A percentile compares a stretch with the other conserved stretches of the same genome.
phyloP scores from a whole-genome alignment of 2,329 filamentous ascomycete genomes.

The Chaetomium sp. region DNA sequence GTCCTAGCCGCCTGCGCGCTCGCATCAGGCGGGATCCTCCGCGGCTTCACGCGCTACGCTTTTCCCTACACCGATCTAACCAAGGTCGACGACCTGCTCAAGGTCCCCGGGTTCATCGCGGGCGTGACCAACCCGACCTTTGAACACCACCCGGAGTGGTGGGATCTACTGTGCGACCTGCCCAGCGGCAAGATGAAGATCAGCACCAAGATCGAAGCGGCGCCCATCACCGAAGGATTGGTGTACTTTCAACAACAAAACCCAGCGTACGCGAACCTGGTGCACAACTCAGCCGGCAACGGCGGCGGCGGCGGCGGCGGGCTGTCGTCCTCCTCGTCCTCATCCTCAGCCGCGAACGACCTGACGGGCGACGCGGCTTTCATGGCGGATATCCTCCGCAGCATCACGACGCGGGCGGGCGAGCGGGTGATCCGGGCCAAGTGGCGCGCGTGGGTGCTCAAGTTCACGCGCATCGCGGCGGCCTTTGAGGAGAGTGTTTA shows the following conservation, averaged over 20 bases:
- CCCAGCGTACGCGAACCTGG: slow-evolving; percentile 46
- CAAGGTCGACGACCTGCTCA: slow-evolving; percentile 92
- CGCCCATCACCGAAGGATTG: slow-evolving; percentile 76
- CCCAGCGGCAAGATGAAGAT: slow-evolving; percentile 92
- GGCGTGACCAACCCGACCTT: slow-evolving; percentile 97
- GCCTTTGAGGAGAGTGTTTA: slow-evolving; percentile 96
- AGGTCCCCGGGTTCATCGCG: slow-evolving; percentile 94
- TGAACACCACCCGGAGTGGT: slow-evolving; percentile 92
- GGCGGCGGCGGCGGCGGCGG: not conserved
- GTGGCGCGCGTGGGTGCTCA: slow-evolving; percentile 90
- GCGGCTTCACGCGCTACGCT: slow-evolving; percentile 90
- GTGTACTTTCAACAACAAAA: slow-evolving; percentile 82
- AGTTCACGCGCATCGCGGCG: slow-evolving; percentile 86
- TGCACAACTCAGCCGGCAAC: slow-evolving; percentile 35
- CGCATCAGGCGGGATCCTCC: slow-evolving; percentile 82
- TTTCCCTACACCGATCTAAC: slow-evolving; percentile 98
- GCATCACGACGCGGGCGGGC: slow-evolving; percentile 78
- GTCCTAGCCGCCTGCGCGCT: slow-evolving; percentile 94
- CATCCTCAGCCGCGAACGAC: slow-evolving; percentile 40
- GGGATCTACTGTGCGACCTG: slow-evolving; percentile 92
- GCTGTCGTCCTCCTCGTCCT: too few relatives aligned
- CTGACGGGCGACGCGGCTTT: slow-evolving; percentile 82
- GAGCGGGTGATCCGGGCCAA: slow-evolving; percentile 86
- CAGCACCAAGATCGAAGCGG: slow-evolving; percentile 75
- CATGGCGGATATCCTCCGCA: slow-evolving; percentile 77